Evolutionary conservation across 371 early-diverging fungal species (phyloP).

Genomic region (Capillidium heterosporum): DNA sequence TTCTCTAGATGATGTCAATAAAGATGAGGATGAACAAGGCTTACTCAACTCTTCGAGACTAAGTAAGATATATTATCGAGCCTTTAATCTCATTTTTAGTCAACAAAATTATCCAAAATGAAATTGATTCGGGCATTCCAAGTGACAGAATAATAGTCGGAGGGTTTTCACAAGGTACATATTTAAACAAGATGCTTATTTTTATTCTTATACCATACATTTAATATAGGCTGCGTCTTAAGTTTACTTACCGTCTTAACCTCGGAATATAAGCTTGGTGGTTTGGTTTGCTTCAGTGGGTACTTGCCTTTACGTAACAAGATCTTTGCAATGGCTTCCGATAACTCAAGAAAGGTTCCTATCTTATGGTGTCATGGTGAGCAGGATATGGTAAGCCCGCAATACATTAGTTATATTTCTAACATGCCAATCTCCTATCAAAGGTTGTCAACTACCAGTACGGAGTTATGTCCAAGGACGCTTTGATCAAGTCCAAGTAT

Average conservation of each 20-base stretch:
- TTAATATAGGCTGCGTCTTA: conserved; percentile 36
- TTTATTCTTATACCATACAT: not conserved
- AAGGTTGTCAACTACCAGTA: conserved; percentile 46
- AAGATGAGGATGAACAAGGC: conserved; percentile 57
- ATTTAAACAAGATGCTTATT: not conserved
- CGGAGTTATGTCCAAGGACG: conserved; percentile 45
- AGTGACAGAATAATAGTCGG: conserved; percentile 74
- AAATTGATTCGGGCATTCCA: conserved; percentile 64
- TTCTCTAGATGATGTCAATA: conserved; percentile 25
- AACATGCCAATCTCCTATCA: not conserved
- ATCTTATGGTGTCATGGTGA: conserved; percentile 82
- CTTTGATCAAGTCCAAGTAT: conserved; percentile 40
- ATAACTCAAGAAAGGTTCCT: conserved; percentile 58
- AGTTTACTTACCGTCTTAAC: conserved; percentile 54
- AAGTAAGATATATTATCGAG: conserved; percentile 16
- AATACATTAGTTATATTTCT: not conserved
- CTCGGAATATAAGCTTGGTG: conserved; percentile 41
- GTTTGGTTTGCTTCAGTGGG: conserved; percentile 42
- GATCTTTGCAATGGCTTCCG: conserved; percentile 32
- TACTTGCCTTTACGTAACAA: conserved; percentile 55
- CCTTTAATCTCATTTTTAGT: conserved; percentile 18
- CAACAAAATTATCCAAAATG: conserved; percentile 45
- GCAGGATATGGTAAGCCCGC: conserved; percentile 32
- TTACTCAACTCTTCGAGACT: conserved; percentile 37
- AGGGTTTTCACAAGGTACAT: conserved; percentile 84